Conservation (phyloP, 23 red algal genomes). For the Gracilariopsis chorda region DNA sequence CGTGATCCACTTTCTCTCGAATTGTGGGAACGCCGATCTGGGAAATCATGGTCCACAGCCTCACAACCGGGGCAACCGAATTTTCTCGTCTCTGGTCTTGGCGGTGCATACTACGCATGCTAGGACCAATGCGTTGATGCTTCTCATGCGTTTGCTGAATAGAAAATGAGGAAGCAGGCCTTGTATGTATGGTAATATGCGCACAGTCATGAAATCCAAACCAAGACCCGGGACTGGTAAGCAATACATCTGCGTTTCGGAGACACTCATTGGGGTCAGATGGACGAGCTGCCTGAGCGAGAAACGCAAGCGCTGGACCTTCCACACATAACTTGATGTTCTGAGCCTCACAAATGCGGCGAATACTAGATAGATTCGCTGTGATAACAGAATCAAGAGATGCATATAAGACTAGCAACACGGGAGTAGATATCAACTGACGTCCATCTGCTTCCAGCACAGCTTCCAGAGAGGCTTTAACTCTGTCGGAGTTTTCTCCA, state of each 20-base stretch:
- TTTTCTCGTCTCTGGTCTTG: not conserved
- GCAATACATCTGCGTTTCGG: not conserved
- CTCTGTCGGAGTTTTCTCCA: not conserved
- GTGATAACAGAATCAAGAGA: constrained; percentile 27
- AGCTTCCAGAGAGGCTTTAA: not conserved
- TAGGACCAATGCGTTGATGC: not conserved
- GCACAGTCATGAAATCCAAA: constrained; percentile 58
- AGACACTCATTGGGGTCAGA: constrained; percentile 31
- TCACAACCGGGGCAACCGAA: not conserved
- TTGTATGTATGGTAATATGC: not conserved
- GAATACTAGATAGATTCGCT: not conserved
- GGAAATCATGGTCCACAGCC: constrained; percentile 37
- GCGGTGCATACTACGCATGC: not conserved
- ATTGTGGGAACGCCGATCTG: constrained; percentile 12
- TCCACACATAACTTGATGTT: constrained; percentile 16
- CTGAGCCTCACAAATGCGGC: not conserved
- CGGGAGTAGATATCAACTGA: not conserved
- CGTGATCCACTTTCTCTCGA: not conserved
- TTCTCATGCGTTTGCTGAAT: not conserved
- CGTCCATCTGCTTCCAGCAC: not conserved
- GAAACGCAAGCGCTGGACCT: constrained; percentile 27
- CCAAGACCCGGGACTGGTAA: constrained; percentile 34
- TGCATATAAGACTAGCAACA: not conserved
- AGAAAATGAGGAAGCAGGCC: not conserved
- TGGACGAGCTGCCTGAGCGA: constrained; percentile 18